phyloP scores from a whole-genome alignment of 148 eudicot species.

The Cornus suecica region DNA sequence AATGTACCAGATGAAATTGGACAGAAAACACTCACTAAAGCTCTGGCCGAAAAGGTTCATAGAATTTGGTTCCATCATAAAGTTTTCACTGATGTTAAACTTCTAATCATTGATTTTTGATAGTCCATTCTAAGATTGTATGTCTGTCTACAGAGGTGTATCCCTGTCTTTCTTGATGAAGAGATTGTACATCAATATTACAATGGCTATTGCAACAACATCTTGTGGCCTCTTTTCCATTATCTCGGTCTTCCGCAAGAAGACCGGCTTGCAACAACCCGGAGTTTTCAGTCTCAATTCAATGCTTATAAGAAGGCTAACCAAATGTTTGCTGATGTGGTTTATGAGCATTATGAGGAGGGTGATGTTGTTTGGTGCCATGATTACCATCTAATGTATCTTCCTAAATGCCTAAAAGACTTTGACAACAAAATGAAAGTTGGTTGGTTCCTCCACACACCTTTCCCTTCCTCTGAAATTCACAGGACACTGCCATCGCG shows the following conservation, averaged over 20 bases:
- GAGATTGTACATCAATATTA: constrained; percentile 66
- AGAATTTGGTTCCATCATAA: not conserved
- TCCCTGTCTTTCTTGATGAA: constrained; percentile 75
- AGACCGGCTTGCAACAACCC: constrained; percentile 63
- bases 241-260: constrained; percentile 83
- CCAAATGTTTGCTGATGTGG: constrained; percentile 82
- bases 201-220: constrained; percentile 84
- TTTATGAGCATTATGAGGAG: constrained; percentile 55
- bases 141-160: constrained; percentile 44
- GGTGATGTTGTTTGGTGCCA: constrained; percentile 93
- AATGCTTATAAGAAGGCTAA: constrained; percentile 73
- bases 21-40: constrained; percentile 55
- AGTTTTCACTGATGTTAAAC: not conserved
- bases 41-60: constrained; percentile 70
- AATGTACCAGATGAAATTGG: constrained; percentile 77
- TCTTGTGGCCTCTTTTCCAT: constrained; percentile 85
- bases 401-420: constrained; percentile 68
- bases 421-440: constrained; percentile 61
- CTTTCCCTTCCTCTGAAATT: constrained; percentile 82
- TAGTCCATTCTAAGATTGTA: not conserved
- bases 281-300: constrained; percentile 66
- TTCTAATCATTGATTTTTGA: not conserved
- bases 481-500: constrained; percentile 68
- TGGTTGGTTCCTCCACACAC: constrained; percentile 92
- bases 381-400: constrained; percentile 84